Conservation (phyloP, 192 early-diverging fungal genomes). For the Coemansia sp. region DNA sequence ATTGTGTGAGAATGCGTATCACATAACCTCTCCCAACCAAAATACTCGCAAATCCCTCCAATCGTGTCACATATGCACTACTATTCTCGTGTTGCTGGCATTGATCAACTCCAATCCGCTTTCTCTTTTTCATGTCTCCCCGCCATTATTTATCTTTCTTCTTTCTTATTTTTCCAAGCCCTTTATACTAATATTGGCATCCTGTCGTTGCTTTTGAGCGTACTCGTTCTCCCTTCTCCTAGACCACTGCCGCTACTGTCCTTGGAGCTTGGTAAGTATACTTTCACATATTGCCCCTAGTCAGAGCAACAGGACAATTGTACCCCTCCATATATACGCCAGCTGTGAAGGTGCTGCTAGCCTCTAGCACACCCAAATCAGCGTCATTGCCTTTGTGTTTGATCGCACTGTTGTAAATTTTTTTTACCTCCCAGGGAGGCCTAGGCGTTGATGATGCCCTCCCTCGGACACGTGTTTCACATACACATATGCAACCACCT, state of each 20-base stretch:
- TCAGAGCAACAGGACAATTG: not conserved
- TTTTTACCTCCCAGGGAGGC: not conserved
- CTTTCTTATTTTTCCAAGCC: not conserved
- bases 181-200: not conserved
- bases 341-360: not conserved
- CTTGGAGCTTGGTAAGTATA: not conserved
- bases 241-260: not conserved
- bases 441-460: constrained; percentile 1
- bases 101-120: constrained; percentile 5
- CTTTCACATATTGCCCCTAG: not conserved
- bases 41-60: constrained; percentile 5
- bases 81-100: constrained; percentile 7
- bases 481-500: not conserved
- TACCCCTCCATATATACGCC: not conserved
- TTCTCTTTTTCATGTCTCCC: not conserved
- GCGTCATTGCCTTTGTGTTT: not conserved
- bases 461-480: not conserved
- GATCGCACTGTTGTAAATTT: not conserved
- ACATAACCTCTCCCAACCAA: constrained; percentile 7
- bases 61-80: constrained; percentile 5
- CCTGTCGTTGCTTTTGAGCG: not conserved
- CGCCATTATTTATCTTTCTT: not conserved
- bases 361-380: not conserved
- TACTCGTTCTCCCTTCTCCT: not conserved
- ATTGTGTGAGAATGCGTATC: not conserved